These are phyloP conservation scores for Lolium perenne DNA, from an alignment of 176 grass and related monocot species.

Conservation along the genomic window DNA sequence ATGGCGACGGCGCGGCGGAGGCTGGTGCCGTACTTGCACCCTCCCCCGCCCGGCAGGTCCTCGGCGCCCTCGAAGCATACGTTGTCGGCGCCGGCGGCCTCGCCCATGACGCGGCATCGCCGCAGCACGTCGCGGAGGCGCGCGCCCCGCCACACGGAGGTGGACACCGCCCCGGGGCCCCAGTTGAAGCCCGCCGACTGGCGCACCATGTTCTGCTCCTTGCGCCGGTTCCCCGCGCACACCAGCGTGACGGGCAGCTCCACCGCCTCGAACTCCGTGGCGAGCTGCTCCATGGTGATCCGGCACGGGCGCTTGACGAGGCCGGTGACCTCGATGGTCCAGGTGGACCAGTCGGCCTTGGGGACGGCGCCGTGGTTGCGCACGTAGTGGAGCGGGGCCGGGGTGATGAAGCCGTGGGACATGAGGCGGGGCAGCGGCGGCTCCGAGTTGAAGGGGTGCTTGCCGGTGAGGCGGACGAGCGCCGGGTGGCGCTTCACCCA, in stretches of 20 bases:
- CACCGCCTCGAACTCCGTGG: slow-evolving; percentile 39
- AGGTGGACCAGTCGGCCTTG: slow-evolving; percentile 64
- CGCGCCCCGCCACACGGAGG: slow-evolving; percentile 77
- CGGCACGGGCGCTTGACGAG: slow-evolving; percentile 57
- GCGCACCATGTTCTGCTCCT: slow-evolving; percentile 84
- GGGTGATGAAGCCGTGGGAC: slow-evolving; percentile 89
- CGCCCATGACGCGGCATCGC: slow-evolving; percentile 59
- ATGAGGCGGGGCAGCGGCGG: slow-evolving; percentile 58
- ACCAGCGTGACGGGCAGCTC: slow-evolving; percentile 78
- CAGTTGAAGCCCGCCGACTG: slow-evolving; percentile 84
- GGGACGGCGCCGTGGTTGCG: slow-evolving; percentile 91
- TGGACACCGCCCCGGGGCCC: slow-evolving; percentile 80
- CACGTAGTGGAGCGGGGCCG: slow-evolving; percentile 86
- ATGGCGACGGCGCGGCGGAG: slow-evolving; percentile 57
- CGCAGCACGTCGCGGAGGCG: slow-evolving; percentile 69
- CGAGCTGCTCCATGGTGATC: slow-evolving; percentile 78
- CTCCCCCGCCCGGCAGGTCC: slow-evolving; percentile 67
- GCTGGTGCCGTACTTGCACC: slow-evolving; percentile 77
- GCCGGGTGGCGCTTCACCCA: slow-evolving; percentile 73
- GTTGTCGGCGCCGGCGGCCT: slow-evolving; percentile 44
- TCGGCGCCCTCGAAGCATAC: slow-evolving; percentile 89
- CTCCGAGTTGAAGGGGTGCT: slow-evolving; percentile 87
- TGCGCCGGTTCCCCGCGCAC: slow-evolving; percentile 80
- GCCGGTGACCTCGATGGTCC: slow-evolving; percentile 73
- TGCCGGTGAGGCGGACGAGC: slow-evolving; percentile 77